Evolutionary conservation across 768 basidiomycete species (phyloP), one percentile per base, ranked within the genome.

Genomic region (Phanerodontia chrysosporium): DNA sequence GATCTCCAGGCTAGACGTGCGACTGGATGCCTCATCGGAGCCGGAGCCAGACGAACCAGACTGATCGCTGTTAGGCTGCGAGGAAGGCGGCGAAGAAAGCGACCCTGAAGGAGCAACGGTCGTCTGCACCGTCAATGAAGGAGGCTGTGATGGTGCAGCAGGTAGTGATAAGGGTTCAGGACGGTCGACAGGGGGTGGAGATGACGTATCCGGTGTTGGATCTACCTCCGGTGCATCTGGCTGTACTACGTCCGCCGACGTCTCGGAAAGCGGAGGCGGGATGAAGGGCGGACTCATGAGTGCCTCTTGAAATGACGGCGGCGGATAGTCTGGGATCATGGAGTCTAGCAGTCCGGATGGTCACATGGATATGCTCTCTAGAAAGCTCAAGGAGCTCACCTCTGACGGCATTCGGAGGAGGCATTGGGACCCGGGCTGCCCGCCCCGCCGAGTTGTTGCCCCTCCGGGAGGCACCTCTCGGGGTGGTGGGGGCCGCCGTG

Each of bases 251-350:
- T 13, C 28, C 8, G 49, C 30, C 42, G 51, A 28, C 51, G 65
- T 25, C 7, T 55, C 46, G 3, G 60, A 60, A 25, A 57, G 44
- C 12, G 53, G 49, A n/a, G 58, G 35, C 2, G 62, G 49, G 42
- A 53, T 49, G 52, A 62, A 55, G 18, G 58, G 58, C 4, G 69
- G 61, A 16, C 70, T 64, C 22, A 67, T 62, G 4, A 74, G 65
- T n/a, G 86, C 86, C 70, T 91, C 89, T 60, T 84, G 83, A 64
- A 90, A 89, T 13, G 87, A 83, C 27, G 90, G 89, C 13, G 90
- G 90, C 7, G 86, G 87, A 66, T 87, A 87, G 67, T 89, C 81
- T 27, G 84, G 82, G 49, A 76, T 73, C 28, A 61, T 48, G 28
- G 60, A 42, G 62, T 66, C 66, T 67, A 32, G 39, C 18, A 12